Base-by-base conservation (phyloP, 305 asterid species). In the Fraxinus nigra region DNA sequence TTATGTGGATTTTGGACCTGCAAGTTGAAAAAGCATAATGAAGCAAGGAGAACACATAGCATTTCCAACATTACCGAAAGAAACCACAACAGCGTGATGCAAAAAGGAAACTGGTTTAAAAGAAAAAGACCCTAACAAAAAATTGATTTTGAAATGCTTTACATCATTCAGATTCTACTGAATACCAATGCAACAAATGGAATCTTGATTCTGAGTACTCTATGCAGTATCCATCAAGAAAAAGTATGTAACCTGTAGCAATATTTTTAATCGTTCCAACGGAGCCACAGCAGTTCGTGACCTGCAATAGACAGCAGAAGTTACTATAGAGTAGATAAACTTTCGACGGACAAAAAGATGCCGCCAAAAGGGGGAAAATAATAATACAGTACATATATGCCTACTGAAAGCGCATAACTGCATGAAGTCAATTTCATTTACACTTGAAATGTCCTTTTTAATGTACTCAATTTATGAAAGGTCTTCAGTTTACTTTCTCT, bases 1-100 rank as follows among this genome's bases (percentile, higher is more conserved):
- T 78, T 94, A 84, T 96, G 98, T 34, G 98, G 94, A 89, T 94
- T 96, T 86, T 96, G 99, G 85, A 96, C 99, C 99, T 96, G 94
- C 80, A 77, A 30, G 74, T 69, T 80, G 26, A 34, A 78, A 22
- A 73, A 77, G 37, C 51, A 67, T 56, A 77, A 70, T 46, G 72
- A 56, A 61, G 67, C 35, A 40, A 8, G 18, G 79, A 79, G 65
- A 32, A 10, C 13, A 33, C 28, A 51, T 16, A 77, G 73, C 32
- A 63, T 40, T 63, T 54, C 78, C 54, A 69, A 69, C 9, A 69
- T 28, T 28, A 32, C 75, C 9, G 48, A 54, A 48, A 51, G 10
- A 70, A 34, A 77, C 37, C 33, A 43, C 40, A 28, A 10, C 37
- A 13, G 72, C 70, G 33, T 40, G 35, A n/a, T 38, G 74, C 22